Evolutionary conservation across 2,329 filamentous ascomycete genomes (phyloP), one percentile per base, ranked within the genome.

Genomic region (Calonectria henricotiae): DNA sequence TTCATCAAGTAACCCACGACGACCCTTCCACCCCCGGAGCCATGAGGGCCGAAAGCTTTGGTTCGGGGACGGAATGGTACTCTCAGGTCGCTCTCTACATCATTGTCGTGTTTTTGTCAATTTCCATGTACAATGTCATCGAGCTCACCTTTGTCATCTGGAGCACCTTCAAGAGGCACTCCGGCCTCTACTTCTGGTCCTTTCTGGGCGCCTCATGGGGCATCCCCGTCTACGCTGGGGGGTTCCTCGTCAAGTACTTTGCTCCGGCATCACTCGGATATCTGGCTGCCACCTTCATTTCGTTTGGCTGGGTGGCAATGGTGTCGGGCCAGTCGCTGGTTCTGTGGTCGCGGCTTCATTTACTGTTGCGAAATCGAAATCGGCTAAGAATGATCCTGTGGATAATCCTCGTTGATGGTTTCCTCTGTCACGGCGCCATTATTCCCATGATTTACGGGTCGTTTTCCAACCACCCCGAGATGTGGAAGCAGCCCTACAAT

Each of bases 301-400:
- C 61, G 1, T 15, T 75, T 2, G 79, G 79, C 13, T 82, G 80
- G 80, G 69, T 79, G 11, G 74, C 73, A 2, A 90, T 91, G 88
- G 86, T 92, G 0, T 90, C 89, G 1, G 90, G 90, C 0, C 89
- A 91, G 77, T 86, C 87, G 0, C 74, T 91, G 13, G 90, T 92
- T 1, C 82, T 92, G 1, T 92, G 89, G 82, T 91, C 89, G 0
- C 85, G 90, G 7, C 83, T 92, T 0, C 89, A 91, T 75, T 83
- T 92, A 1, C 84, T 92, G 12, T 80, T 89, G 3, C 85, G 85
- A 17, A 87, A 89, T 82, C 63, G 84, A 7, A 79, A 79, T 2
- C 78, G 86, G 3, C 81, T 91, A 0, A 84, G 83, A 5, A 81
- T 83, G 12, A 85, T 89, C 0, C 81, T 90, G 0, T 83, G 77